Percentiles rank a stretch among this genome's conserved stretches.
These are phyloP conservation scores for Zhuliangozyma blackwelliae DNA, from an alignment of 1,139 yeast species.

Conservation along the genomic window DNA sequence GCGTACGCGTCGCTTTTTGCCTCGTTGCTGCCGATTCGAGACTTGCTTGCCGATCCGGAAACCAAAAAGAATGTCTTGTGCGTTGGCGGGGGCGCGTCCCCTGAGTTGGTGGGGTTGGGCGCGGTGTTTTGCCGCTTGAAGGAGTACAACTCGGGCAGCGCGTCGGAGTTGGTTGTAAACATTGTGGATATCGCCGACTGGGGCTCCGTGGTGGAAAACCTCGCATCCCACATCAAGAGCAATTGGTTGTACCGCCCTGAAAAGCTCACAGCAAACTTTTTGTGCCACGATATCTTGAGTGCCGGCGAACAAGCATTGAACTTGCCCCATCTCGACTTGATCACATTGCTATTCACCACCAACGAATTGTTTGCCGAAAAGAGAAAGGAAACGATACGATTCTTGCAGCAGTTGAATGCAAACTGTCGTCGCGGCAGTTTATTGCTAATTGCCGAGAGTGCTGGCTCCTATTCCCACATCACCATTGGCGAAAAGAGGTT, in stretches of 20 bases:
- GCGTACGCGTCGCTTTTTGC: slow-evolving; percentile 67
- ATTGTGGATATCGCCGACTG: slow-evolving; percentile 80
- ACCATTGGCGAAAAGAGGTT: slow-evolving; percentile 69
- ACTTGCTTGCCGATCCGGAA: slow-evolving; percentile 30
- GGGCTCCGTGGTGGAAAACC: slow-evolving; percentile 46
- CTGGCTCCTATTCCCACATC: slow-evolving; percentile 84
- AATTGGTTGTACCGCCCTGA: slow-evolving; percentile 49
- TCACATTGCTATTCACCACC: slow-evolving; percentile 78
- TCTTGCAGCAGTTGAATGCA: slow-evolving; percentile 49
- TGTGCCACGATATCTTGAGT: slow-evolving; percentile 45
- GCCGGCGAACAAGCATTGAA: slow-evolving; percentile 9
- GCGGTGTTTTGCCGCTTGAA: slow-evolving; percentile 53
- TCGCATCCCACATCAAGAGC: slow-evolving; percentile 38
- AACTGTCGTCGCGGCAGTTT: slow-evolving; percentile 52
- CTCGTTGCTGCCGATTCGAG: slow-evolving; percentile 39
- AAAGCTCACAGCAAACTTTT: slow-evolving; percentile 43
- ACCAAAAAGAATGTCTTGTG: slow-evolving; percentile 43
- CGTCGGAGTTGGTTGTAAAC: slow-evolving; percentile 39
- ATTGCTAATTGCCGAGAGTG: slow-evolving; percentile 75
- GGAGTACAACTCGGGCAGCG: slow-evolving; percentile 31
- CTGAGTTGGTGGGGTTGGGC: slow-evolving; percentile 70
- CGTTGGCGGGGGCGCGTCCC: slow-evolving; percentile 89
- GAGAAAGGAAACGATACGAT: slow-evolving; percentile 54
- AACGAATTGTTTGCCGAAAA: slow-evolving; percentile 78
- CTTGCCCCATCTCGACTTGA: slow-evolving; percentile 33